A percentile compares a stretch with the other conserved stretches of the same genome.
Conservation (phyloP, 192 early-diverging fungal species). For the Backusella liffmaniae region DNA sequence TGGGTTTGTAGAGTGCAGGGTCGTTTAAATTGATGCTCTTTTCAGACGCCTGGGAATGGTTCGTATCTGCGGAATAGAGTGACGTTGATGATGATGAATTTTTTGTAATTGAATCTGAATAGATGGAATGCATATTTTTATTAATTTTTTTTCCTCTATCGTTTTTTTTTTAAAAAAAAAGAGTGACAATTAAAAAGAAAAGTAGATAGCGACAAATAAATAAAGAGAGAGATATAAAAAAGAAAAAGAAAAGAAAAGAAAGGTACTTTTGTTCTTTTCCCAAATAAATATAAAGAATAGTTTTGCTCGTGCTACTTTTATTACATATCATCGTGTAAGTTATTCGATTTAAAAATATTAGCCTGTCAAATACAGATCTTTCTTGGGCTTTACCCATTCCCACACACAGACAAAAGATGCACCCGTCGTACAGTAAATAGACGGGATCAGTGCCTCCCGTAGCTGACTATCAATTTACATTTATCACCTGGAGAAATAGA, state of each 20-base stretch:
- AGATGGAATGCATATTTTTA: background rate
- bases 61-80: background rate
- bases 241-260: background rate
- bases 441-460: background rate
- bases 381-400: background rate
- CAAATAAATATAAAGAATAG: background rate
- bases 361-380: background rate
- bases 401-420: background rate
- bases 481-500: background rate
- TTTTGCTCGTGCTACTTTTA: background rate
- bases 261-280: background rate
- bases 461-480: background rate
- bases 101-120: background rate
- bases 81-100: background rate
- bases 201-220: background rate
- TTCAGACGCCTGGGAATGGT: background rate
- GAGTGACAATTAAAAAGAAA: background rate
- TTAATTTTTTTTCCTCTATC: background rate
- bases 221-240: background rate
- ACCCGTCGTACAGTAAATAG: background rate
- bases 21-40: constrained; percentile 7
- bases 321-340: background rate
- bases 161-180: too few relatives aligned
- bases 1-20: background rate
- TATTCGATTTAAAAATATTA: background rate